A percentile compares a stretch with the other conserved stretches of the same genome.
Evolutionary conservation across 257 asterid species (phyloP).

Genomic region (Gentiana dahurica): DNA sequence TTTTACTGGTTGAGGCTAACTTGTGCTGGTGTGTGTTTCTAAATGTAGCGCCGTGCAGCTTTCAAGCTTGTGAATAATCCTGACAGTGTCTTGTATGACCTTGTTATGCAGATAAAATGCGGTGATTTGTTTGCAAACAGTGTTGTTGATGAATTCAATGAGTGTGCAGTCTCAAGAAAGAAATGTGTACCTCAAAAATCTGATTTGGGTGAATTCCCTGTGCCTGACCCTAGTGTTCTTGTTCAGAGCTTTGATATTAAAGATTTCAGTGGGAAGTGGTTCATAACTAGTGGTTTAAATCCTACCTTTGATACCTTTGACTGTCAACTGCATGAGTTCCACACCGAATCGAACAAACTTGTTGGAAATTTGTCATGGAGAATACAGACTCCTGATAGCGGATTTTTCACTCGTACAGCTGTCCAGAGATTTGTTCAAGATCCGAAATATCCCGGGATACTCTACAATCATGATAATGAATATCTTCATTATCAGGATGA

Average conservation of each 20-base stretch:
- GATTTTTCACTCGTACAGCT: slow-evolving; percentile 73
- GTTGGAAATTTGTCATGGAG: slow-evolving; percentile 76
- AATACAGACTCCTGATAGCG: slow-evolving; percentile 76
- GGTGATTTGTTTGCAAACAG: slow-evolving; percentile 89
- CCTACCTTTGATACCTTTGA: slow-evolving; percentile 88
- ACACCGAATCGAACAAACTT: slow-evolving; percentile 54
- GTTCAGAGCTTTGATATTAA: slow-evolving; percentile 63
- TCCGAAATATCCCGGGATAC: slow-evolving; percentile 69
- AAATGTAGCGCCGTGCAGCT: too few relatives aligned
- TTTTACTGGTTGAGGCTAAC: too few relatives aligned
- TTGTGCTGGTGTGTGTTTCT: too few relatives aligned
- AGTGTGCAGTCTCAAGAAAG: slow-evolving; percentile 95
- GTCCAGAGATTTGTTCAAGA: slow-evolving; percentile 77
- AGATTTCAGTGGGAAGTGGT: slow-evolving; percentile 88
- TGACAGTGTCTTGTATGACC: slow-evolving; percentile 1
- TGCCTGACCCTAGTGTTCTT: slow-evolving; percentile 60
- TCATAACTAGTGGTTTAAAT: slow-evolving; percentile 71
- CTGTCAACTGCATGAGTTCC: slow-evolving; percentile 93
- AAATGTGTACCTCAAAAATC: slow-evolving; percentile 96
- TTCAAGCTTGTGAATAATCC: too few relatives aligned
- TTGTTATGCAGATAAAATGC: slow-evolving; percentile 66
- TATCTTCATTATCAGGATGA: slow-evolving; percentile 96
- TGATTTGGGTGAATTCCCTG: slow-evolving; percentile 91
- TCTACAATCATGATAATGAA: slow-evolving; percentile 89
- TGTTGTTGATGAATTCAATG: slow-evolving; percentile 86